Percentiles rank a stretch among this genome's conserved stretches.
Conservation (phyloP, 73 alveolate genomes). For the Paramecium tetraurelia region DNA sequence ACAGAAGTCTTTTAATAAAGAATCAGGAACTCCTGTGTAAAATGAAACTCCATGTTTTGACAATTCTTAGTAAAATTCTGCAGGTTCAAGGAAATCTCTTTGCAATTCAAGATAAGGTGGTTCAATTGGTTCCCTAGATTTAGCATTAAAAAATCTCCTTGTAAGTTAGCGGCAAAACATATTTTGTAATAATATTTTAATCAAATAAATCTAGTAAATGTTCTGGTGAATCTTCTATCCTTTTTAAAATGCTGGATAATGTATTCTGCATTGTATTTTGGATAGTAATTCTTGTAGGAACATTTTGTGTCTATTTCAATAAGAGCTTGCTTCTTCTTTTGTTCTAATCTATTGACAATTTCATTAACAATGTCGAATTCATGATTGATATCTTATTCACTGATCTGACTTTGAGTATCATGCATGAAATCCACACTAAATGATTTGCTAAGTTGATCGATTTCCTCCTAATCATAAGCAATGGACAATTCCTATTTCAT, state of each 20-base stretch:
- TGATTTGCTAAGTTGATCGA: not conserved
- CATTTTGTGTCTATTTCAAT: constrained; percentile 7
- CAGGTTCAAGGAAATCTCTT: constrained; percentile 70
- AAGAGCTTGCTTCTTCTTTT: not conserved
- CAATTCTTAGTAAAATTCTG: constrained; percentile 60
- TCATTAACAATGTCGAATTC: not conserved
- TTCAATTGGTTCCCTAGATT: constrained; percentile 50
- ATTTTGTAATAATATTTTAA: not conserved
- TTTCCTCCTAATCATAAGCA: not conserved
- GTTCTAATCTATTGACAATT: constrained; percentile 36
- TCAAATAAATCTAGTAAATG: constrained; percentile 3
- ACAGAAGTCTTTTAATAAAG: constrained; percentile 80
- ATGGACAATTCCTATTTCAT: not conserved
- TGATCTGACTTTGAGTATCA: not conserved
- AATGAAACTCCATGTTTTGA: constrained; percentile 75
- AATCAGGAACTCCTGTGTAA: constrained; percentile 96
- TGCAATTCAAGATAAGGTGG: constrained; percentile 60
- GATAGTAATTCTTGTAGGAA: not conserved
- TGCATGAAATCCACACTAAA: not conserved
- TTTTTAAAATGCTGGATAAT: not conserved
- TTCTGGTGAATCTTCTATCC: constrained; percentile 21
- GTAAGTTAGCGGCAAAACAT: constrained; percentile 22
- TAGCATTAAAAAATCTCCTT: not conserved
- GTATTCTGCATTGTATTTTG: not conserved
- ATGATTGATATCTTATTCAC: not conserved